Percentiles rank a stretch among this genome's conserved stretches.
Conservation (phyloP, 164 flowering plant species). For the Litsea cubeba region DNA sequence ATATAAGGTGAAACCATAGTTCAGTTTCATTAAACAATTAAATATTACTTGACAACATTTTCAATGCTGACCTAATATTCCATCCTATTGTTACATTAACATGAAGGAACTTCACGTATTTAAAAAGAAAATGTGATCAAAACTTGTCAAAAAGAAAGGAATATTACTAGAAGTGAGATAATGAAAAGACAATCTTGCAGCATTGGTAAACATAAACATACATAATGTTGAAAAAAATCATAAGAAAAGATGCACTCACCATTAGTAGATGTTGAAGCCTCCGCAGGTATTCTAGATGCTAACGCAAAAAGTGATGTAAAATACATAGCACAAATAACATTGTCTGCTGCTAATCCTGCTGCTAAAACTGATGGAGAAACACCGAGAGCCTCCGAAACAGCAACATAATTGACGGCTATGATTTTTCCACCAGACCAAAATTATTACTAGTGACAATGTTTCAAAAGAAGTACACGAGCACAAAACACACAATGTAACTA, state of each 20-base stretch:
- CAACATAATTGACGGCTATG: constrained; percentile 79
- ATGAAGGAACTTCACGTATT: not conserved
- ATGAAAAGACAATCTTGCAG: not conserved
- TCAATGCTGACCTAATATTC: not conserved
- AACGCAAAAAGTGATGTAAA: constrained; percentile 64
- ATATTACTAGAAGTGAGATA: not conserved
- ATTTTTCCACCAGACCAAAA: constrained; percentile 10
- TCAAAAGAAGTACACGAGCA: not conserved
- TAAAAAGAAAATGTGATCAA: not conserved
- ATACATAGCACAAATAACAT: constrained; percentile 81
- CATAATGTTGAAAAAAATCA: not conserved
- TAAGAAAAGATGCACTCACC: constrained; percentile 29
- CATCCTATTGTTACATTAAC: not conserved
- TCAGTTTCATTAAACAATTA: too few species aligned
- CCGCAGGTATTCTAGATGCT: constrained; percentile 72
- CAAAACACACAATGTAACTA: too few species aligned
- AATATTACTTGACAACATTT: too few species aligned
- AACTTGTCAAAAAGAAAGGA: not conserved
- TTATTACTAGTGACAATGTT: constrained; percentile 7
- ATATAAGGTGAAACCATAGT: too few species aligned
- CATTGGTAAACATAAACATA: not conserved
- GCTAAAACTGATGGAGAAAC: constrained; percentile 78
- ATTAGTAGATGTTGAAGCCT: constrained; percentile 35
- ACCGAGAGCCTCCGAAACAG: constrained; percentile 73
- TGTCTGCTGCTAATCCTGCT: constrained; percentile 92